phyloP scores from a whole-genome alignment of 2,329 filamentous ascomycete species.

The Cercospora nicotianae region DNA sequence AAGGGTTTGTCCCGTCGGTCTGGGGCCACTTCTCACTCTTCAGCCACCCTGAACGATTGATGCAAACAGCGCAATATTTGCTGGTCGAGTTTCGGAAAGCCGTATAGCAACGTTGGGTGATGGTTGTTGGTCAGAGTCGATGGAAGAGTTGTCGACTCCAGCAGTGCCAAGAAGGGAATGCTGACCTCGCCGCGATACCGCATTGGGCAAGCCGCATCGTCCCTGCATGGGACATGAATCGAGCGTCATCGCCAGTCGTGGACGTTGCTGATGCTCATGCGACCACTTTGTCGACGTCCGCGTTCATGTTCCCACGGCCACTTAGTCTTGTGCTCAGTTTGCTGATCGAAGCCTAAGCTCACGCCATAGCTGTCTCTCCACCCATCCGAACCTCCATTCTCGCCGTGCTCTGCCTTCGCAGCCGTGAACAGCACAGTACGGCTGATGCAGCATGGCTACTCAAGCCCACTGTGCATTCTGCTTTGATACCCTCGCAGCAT shows the following conservation, averaged over 20 bases:
- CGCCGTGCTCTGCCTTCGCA: neutral
- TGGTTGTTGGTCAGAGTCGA: too few species aligned
- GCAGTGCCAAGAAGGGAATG: neutral
- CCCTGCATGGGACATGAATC: neutral
- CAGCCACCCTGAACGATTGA: too few species aligned
- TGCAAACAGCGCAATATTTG: too few species aligned
- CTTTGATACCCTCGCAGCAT: constrained; percentile 81
- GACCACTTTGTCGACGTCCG: neutral
- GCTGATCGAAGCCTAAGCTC: neutral
- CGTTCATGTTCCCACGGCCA: neutral
- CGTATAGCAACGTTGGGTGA: too few species aligned
- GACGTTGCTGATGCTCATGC: neutral
- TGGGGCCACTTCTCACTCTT: too few species aligned
- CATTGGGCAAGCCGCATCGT: neutral
- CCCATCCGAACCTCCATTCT: too few species aligned
- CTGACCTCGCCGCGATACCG: neutral
- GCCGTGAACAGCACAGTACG: neutral
- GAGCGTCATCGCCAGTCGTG: neutral
- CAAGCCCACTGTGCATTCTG: constrained; percentile 85
- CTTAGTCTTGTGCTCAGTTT: neutral
- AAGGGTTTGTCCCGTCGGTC: too few species aligned
- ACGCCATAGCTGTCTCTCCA: neutral
- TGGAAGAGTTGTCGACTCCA: too few species aligned
- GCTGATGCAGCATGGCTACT: constrained; percentile 66
- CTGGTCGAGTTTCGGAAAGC: too few species aligned